phyloP scores from a whole-genome alignment of 768 basidiomycete genomes.

The Dioszegia crocea region DNA sequence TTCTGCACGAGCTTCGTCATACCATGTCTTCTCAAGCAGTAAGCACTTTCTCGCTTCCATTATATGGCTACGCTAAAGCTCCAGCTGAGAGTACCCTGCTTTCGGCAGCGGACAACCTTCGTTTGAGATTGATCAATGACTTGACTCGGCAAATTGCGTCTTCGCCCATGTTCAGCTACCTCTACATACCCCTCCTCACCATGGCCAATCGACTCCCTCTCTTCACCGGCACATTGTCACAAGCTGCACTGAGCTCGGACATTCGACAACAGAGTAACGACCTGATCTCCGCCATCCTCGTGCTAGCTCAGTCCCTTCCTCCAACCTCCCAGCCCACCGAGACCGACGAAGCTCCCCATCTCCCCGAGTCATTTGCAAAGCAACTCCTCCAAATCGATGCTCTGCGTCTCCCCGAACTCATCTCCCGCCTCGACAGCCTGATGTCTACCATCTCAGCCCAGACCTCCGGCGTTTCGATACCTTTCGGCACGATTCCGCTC shows the following conservation, averaged over 20 bases:
- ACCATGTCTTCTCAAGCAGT: slow-evolving; percentile 23
- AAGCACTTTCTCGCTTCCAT: slow-evolving; percentile 4
- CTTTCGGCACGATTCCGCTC: slow-evolving; percentile 38
- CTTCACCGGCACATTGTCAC: background rate
- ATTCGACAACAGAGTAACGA: slow-evolving; percentile 34
- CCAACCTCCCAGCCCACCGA: background rate
- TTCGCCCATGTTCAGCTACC: slow-evolving; percentile 41
- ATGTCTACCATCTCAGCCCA: slow-evolving; percentile 49
- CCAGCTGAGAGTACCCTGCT: slow-evolving; percentile 17
- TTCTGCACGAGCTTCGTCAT: slow-evolving; percentile 4
- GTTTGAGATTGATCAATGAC: background rate
- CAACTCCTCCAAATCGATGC: background rate
- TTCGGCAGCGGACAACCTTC: slow-evolving; percentile 2
- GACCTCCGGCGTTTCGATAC: slow-evolving; percentile 10
- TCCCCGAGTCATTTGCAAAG: background rate
- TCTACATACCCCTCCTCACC: slow-evolving; percentile 46
- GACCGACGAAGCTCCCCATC: slow-evolving; percentile 11
- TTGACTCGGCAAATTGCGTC: slow-evolving; percentile 15
- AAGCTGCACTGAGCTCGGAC: background rate
- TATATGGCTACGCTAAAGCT: background rate
- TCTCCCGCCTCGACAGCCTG: slow-evolving; percentile 51
- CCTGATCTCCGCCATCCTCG: slow-evolving; percentile 63
- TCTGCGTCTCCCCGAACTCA: slow-evolving; percentile 19
- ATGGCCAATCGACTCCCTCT: slow-evolving; percentile 38
- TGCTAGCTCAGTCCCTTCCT: slow-evolving; percentile 59